phyloP scores from a whole-genome alignment of 1,139 yeast genomes.

The Sugiyamaella grinbergsii region DNA sequence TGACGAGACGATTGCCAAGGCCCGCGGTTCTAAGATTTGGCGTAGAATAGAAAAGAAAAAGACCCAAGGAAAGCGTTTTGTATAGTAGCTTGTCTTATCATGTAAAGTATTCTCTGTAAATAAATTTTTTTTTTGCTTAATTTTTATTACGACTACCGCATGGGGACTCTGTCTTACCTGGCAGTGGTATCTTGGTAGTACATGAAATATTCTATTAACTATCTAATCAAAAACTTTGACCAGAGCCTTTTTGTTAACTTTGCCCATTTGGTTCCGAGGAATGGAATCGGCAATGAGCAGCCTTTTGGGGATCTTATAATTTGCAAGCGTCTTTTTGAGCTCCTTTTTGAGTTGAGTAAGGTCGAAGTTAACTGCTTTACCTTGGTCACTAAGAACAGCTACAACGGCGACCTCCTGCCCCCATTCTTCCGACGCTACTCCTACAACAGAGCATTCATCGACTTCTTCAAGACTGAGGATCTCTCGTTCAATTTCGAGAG shows the following conservation, averaged over 20 bases:
- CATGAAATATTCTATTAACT: background rate
- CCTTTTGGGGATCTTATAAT: constrained; percentile 40
- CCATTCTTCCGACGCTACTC: constrained; percentile 42
- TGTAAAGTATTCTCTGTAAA: constrained; percentile 11
- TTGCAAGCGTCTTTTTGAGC: constrained; percentile 35
- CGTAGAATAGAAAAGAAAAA: constrained; percentile 35
- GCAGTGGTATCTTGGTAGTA: too few relatives aligned
- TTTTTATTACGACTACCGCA: background rate
- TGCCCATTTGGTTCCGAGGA: constrained; percentile 44
- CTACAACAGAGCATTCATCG: constrained; percentile 43
- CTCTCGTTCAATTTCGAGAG: constrained; percentile 45
- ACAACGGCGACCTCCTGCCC: constrained; percentile 44
- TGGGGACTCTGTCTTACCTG: background rate
- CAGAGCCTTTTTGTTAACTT: constrained; percentile 41
- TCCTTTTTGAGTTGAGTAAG: constrained; percentile 34
- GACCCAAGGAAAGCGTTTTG: constrained; percentile 14
- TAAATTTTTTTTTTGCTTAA: constrained; percentile 4
- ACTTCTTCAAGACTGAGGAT: constrained; percentile 39
- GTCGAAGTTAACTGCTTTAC: constrained; percentile 23
- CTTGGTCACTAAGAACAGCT: constrained; percentile 32
- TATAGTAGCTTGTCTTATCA: background rate
- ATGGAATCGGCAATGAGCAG: constrained; percentile 35
- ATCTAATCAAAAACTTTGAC: constrained; percentile 30
- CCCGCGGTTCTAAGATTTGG: constrained; percentile 53
- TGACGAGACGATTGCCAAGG: constrained; percentile 68